A percentile compares a stretch with the other conserved stretches of the same genome.
phyloP scores from a whole-genome alignment of 2,329 filamentous ascomycete species.

The Aaosphaeria pasadenensis region DNA sequence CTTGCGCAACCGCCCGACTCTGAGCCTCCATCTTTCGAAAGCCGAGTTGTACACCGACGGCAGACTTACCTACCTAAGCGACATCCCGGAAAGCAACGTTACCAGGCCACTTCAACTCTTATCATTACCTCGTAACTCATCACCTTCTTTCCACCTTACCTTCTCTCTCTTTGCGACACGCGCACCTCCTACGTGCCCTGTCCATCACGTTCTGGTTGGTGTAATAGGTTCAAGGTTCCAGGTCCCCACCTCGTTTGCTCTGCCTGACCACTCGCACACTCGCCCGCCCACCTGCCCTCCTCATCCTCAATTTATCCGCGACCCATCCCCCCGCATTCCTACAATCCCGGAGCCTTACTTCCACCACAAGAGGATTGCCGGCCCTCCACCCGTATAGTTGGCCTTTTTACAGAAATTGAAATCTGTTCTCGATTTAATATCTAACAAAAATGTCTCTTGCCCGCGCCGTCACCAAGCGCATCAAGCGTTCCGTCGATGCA shows the following conservation, averaged over 20 bases:
- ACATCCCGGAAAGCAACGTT: conserved; percentile 17
- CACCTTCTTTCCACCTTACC: conserved; percentile 16
- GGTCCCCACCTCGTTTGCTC: not conserved
- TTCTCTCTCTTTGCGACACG: not conserved
- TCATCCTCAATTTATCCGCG: conserved; percentile 33
- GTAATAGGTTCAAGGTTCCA: not conserved
- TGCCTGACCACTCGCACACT: conserved; percentile 1
- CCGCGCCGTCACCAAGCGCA: conserved; percentile 69
- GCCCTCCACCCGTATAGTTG: conserved; percentile 23
- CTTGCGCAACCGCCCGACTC: too few relatives aligned
- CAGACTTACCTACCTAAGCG: conserved; percentile 10
- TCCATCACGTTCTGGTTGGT: too few relatives aligned
- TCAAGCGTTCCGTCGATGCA: conserved; percentile 54
- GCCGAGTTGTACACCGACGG: conserved; percentile 22
- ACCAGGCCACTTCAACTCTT: conserved; percentile 17
- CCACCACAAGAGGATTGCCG: conserved; percentile 22
- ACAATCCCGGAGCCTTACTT: conserved; percentile 17
- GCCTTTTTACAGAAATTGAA: conserved; percentile 22
- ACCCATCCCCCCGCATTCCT: conserved; percentile 30
- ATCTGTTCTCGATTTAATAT: conserved; percentile 28
- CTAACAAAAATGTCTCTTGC: conserved; percentile 55
- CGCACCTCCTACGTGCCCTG: too few relatives aligned
- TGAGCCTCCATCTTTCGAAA: conserved; percentile 3
- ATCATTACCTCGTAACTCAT: conserved; percentile 12
- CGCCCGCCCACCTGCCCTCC: conserved; percentile 3